A percentile compares a stretch with the other conserved stretches of the same genome.
Evolutionary conservation across 768 basidiomycete genomes (phyloP).

Genomic region (Pisolithus microcarpus): DNA sequence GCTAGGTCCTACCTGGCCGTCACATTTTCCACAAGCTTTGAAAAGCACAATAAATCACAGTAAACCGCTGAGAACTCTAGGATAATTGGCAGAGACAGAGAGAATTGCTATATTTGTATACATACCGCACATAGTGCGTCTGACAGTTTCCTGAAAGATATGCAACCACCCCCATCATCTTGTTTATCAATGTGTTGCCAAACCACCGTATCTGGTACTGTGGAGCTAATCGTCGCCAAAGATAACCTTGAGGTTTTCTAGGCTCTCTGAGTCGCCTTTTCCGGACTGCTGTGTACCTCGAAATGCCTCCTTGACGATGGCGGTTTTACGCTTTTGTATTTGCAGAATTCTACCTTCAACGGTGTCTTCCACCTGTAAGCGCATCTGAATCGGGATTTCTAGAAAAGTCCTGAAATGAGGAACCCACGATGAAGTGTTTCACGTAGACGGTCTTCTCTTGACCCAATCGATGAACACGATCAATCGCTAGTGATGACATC

Average conservation of each 20-base stretch:
- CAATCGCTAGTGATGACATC: conserved; percentile 52
- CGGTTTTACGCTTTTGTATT: conserved; percentile 83
- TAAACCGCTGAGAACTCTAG: too few species aligned
- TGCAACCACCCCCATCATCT: too few species aligned
- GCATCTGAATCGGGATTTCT: not conserved
- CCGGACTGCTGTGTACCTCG: conserved; percentile 42
- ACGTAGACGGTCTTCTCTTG: conserved; percentile 79
- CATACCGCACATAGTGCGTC: too few species aligned
- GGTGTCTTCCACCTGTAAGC: conserved; percentile 54
- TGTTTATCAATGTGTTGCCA: too few species aligned
- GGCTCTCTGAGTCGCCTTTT: conserved; percentile 57
- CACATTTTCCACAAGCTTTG: too few species aligned
- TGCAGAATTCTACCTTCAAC: conserved; percentile 74
- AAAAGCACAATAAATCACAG: too few species aligned
- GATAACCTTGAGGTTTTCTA: conserved; percentile 61
- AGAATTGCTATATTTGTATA: too few species aligned
- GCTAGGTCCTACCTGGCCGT: too few species aligned
- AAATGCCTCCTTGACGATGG: conserved; percentile 81
- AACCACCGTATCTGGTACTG: not conserved
- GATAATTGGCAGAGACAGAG: too few species aligned
- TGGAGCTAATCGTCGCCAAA: conserved; percentile 3
- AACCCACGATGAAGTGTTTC: conserved; percentile 72
- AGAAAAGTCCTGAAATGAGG: not conserved
- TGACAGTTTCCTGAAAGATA: too few species aligned
- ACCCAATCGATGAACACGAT: conserved; percentile 79